Evolutionary conservation across 108 stramenopile species (phyloP).

Genomic region (Cylindrotheca closterium): DNA sequence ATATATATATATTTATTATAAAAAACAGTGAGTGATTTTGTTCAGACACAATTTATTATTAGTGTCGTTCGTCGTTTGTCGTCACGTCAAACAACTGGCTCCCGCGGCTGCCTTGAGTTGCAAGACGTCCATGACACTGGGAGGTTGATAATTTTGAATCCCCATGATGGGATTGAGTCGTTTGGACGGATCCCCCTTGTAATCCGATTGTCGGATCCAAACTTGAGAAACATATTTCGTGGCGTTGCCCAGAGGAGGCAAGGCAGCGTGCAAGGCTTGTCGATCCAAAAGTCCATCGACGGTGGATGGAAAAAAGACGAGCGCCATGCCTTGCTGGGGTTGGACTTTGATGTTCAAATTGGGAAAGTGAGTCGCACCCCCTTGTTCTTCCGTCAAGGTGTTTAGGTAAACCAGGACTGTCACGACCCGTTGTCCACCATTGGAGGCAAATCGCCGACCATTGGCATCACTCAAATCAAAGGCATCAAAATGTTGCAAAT

Average conservation of each 20-base stretch:
- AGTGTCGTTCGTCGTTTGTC: neutral
- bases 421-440: slow-evolving; percentile 91
- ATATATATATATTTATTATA: too few species aligned
- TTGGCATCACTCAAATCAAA: slow-evolving; percentile 85
- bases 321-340: slow-evolving; percentile 82
- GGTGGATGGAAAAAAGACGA: slow-evolving; percentile 96
- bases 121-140: neutral
- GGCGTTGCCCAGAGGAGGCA: slow-evolving; percentile 73
- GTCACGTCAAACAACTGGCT: neutral
- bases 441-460: slow-evolving; percentile 77
- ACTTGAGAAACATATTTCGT: slow-evolving; percentile 96
- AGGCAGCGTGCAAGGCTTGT: slow-evolving; percentile 87
- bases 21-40: too few species aligned
- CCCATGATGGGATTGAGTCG: slow-evolving; percentile 65
- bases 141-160: slow-evolving; percentile 27
- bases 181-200: slow-evolving; percentile 77
- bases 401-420: slow-evolving; percentile 97
- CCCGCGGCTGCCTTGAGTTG: neutral
- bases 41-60: neutral
- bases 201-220: slow-evolving; percentile 91
- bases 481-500: slow-evolving; percentile 88
- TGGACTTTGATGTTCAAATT: slow-evolving; percentile 74
- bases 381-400: slow-evolving; percentile 66
- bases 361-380: slow-evolving; percentile 91
- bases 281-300: slow-evolving; percentile 89